Evolutionary conservation across 257 asterid species (phyloP).

Genomic region (Hygrophila difformis): DNA sequence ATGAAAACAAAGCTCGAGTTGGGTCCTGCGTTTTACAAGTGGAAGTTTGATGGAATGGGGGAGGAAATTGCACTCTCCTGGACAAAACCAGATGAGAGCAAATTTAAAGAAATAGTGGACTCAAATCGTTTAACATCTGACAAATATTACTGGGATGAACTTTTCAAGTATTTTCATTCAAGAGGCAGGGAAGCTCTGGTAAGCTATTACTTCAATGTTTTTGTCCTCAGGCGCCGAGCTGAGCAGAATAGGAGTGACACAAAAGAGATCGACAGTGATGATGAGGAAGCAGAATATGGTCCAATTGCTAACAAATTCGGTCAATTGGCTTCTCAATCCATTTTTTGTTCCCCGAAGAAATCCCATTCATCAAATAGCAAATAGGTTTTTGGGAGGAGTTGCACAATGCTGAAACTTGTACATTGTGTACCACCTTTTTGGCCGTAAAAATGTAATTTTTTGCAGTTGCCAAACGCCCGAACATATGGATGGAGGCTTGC

Average conservation of each 20-base stretch:
- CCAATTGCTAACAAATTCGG: constrained; percentile 47
- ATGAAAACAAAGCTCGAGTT: constrained; percentile 41
- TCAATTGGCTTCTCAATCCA: constrained; percentile 32
- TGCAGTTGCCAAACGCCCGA: constrained; percentile 5
- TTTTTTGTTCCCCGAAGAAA: constrained; percentile 68
- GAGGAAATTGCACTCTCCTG: constrained; percentile 46
- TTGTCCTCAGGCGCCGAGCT: constrained; percentile 48
- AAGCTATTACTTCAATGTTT: constrained; percentile 60
- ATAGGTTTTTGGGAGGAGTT: constrained; percentile 17
- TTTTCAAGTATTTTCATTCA: constrained; percentile 30
- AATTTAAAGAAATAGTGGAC: constrained; percentile 33
- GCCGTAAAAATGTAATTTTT: constrained; percentile 7
- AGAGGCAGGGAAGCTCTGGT: constrained; percentile 48
- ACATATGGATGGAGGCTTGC: not conserved
- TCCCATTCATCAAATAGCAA: constrained; percentile 16
- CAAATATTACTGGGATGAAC: constrained; percentile 43
- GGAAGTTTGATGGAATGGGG: constrained; percentile 46
- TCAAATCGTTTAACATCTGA: constrained; percentile 30
- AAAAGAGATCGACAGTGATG: constrained; percentile 56
- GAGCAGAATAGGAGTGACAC: constrained; percentile 53
- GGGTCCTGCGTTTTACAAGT: constrained; percentile 41
- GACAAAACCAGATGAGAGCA: constrained; percentile 41
- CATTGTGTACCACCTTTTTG: constrained; percentile 24
- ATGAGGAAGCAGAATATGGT: constrained; percentile 52
- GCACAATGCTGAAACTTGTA: constrained; percentile 32